Conservation (phyloP, 2,329 filamentous ascomycete genomes). For the Gaeumannomyces tritici region DNA sequence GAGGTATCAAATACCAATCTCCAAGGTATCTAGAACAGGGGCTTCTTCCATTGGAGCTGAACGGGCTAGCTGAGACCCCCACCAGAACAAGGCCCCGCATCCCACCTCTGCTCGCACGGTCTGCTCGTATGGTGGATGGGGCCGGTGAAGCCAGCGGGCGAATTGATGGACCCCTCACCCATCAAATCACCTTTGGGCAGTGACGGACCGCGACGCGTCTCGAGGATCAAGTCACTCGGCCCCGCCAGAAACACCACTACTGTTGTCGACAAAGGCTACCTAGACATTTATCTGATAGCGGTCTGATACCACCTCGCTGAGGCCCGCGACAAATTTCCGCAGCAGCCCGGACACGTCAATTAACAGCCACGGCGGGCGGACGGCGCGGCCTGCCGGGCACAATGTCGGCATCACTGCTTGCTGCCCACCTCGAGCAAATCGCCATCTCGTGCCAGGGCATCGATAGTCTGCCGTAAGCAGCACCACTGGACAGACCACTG, state of each 20-base stretch:
- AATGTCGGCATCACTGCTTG: constrained; percentile 55
- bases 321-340: neutral
- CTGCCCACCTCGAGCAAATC: constrained; percentile 68
- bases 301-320: neutral
- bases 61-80: too few species aligned
- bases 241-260: neutral
- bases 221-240: neutral
- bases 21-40: too few species aligned
- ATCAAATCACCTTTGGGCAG: neutral
- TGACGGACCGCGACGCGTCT: neutral
- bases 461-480: constrained; percentile 58
- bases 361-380: neutral
- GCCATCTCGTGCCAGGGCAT: constrained; percentile 67
- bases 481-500: neutral
- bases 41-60: too few species aligned
- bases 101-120: neutral
- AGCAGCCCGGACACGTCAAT: neutral
- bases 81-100: neutral
- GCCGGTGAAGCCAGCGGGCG: neutral
- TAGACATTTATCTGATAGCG: too few species aligned
- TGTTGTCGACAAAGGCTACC: neutral
- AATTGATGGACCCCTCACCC: neutral
- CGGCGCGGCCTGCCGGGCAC: constrained; percentile 7
- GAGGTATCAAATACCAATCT: neutral
- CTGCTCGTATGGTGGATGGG: neutral